phyloP scores from a whole-genome alignment of 257 asterid genomes.

The Solanum dulcamara region DNA sequence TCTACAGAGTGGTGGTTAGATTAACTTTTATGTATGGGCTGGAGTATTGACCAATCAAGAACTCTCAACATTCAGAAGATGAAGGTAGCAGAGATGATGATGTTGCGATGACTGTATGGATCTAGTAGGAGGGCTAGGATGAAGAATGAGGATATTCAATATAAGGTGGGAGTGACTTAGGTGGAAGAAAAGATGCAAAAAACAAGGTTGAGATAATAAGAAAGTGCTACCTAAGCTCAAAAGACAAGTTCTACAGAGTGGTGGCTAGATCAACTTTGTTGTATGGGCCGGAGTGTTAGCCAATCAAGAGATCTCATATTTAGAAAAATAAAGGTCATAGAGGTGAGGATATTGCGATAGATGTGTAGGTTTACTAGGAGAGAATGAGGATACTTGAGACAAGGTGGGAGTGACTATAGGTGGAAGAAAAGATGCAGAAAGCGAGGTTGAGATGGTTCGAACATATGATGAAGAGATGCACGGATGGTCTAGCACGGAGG shows the following conservation, averaged over 20 bases:
- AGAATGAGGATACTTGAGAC: background rate
- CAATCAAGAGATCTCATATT: background rate
- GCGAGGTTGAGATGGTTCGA: background rate
- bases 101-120: too few relatives aligned
- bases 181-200: too few relatives aligned
- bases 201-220: too few relatives aligned
- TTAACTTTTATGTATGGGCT: background rate
- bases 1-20: background rate
- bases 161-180: too few relatives aligned
- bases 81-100: too few relatives aligned
- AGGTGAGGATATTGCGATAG: background rate
- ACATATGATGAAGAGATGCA: background rate
- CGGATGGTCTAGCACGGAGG: background rate
- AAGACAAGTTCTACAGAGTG: background rate
- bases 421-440: background rate
- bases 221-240: too few relatives aligned
- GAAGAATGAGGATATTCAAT: too few relatives aligned
- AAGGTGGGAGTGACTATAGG: background rate
- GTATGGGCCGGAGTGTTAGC: background rate
- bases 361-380: background rate
- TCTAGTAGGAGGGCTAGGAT: too few relatives aligned
- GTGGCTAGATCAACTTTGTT: background rate
- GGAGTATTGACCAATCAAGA: background rate
- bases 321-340: background rate
- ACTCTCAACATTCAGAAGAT: too few relatives aligned